These are phyloP conservation scores for Suhomyces sp. DNA, from an alignment of 805 yeast species.

Conservation along the genomic window DNA sequence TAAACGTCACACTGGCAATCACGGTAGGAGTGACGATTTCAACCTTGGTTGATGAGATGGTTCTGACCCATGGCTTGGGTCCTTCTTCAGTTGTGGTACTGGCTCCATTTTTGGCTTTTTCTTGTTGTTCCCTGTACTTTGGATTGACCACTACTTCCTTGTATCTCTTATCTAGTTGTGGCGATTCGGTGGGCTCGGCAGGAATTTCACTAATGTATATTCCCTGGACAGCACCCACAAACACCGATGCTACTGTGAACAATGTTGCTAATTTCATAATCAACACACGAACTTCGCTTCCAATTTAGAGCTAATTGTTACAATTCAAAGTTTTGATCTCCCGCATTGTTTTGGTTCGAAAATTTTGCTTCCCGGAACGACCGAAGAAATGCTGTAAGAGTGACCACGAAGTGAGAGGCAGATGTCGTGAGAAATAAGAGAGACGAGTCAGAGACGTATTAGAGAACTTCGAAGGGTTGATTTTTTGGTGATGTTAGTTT, in stretches of 20 bases:
- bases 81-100: constrained; percentile 5
- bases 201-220: neutral
- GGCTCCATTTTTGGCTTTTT: constrained; percentile 5
- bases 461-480: no score
- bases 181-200: constrained; percentile 11
- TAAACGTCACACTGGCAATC: constrained; percentile 60
- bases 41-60: constrained; percentile 48
- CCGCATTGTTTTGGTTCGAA: constrained; percentile 1
- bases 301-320: neutral
- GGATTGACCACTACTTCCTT: constrained; percentile 30
- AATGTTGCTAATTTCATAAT: constrained; percentile 12
- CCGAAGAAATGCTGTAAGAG: neutral
- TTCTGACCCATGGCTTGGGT: constrained; percentile 70
- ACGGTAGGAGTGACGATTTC: constrained; percentile 68
- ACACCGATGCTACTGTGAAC: constrained; percentile 10
- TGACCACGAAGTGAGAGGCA: neutral
- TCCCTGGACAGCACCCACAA: constrained; percentile 1
- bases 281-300: neutral
- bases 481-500: constrained; percentile 16
- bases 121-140: constrained; percentile 24
- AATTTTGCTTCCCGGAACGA: neutral
- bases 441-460: no score
- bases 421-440: no score
- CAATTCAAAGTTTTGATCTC: neutral
- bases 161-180: constrained; percentile 24